Base-by-base conservation (phyloP, 2,329 filamentous ascomycete species). In the Epichloe brachyelytri region DNA sequence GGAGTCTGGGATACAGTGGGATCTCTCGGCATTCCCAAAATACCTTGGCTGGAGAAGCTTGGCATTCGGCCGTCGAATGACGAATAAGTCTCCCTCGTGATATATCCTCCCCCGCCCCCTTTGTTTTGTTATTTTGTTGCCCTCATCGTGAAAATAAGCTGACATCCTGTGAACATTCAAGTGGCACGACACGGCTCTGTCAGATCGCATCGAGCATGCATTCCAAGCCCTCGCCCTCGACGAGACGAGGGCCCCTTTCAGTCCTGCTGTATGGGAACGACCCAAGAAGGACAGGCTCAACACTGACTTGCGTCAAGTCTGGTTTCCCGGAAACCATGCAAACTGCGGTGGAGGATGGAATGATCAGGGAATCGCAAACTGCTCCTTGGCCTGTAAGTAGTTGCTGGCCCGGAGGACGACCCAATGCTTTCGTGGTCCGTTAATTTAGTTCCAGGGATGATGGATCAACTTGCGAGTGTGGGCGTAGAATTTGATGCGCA, bases 301-400 rank as follows among this genome's bases (percentile, higher is more conserved):
- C 20, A 73, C 71, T 2, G 68, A 76, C 53, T 63, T 76, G 43
- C 67, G 72, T 30, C 74, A 76, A 54, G 72, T 75, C 12, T 83
- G 80, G 80, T 88, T 89, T 59, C 80, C 85, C 0, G 85, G 85
- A 6, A 79, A 77, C 47, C 85, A 89, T 60, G 79, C 74, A 11
- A 85, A 87, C 58, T 79, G 85, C 45, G 84, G 84, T 4, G 84
- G 84, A 34, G 83, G 84, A 2, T 85, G 78, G 78, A 61, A 65
- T 5, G 74, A 78, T 46, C 69, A 76, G 53, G 72, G 71, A 43
- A 65, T 71, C 19, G 62, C 69, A 3, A 67, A 71, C 49, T 62
- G 64, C 15, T 65, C 64, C 20, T 60, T 71, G 45, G 62, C 66
- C 17, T 71, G 69, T 70, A 57, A 57, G 68, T 59, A n/a, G 14